Base-by-base conservation (phyloP, 2,329 filamentous ascomycete genomes). In the Stachybotrys chlorohalonatus region DNA sequence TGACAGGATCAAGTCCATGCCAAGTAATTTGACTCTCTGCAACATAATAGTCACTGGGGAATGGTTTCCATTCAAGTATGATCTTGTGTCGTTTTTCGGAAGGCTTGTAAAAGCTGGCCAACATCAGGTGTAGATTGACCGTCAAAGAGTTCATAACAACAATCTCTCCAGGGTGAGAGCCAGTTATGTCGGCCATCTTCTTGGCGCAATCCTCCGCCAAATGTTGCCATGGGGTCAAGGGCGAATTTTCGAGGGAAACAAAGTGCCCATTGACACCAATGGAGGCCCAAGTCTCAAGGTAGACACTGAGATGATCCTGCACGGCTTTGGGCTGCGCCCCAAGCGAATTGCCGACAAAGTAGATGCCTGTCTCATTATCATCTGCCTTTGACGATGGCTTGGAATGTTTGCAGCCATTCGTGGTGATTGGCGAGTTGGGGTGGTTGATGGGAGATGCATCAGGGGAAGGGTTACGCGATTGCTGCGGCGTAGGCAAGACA, bases 201-300 rank as follows among this genome's bases (percentile, higher is more conserved):
- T 76, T 76, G 31, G 89, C 83, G 36, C 89, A 86, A 54, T 85
- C 83, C 58, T 89, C 88, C 46, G 92, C 89, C 56, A 94, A 81
- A 66, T 93, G 80, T 59, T 95, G 79, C 83, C 90, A 96, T 31
- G 85, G 79, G 2, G 80, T 77, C 8, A 92, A 72, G 2, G 85
- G 78, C 11, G 87, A 87, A 64, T 87, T 83, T 1, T 81, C 78
- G 51, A 92, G 77, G 1, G 81, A 70, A 8, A 77, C 80, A 69
- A 95, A 95, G 73, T 96, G 91, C 0, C 91, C 91, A 46, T 87
- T 85, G 24, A 96, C 91, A n/a, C 87, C 91, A 60, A 94, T 87
- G 0, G 84, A 86, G 0, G 86, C 86, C 91, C 92, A 96, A 3
- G 89, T 90, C 58, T 87, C 81, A 1, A 95, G 79, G 61, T 95